Conservation (phyloP, 345 rosid species). For the Luvunga scandens region DNA sequence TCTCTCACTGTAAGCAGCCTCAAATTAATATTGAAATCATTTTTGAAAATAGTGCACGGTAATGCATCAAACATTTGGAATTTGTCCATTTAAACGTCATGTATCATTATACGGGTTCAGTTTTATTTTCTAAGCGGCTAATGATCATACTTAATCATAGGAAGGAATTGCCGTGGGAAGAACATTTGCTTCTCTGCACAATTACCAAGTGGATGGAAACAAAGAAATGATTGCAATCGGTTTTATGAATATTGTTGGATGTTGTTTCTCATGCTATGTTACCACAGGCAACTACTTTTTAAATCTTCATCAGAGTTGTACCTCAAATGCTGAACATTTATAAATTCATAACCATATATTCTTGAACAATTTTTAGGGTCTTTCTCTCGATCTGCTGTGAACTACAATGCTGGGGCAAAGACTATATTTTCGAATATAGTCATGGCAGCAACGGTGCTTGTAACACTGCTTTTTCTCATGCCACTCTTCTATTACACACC, state of each 20-base stretch:
- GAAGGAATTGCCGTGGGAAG: constrained; percentile 50
- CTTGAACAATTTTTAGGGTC: constrained; percentile 25
- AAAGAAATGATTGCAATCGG: constrained; percentile 57
- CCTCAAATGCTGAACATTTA: not conserved
- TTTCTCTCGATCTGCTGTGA: constrained; percentile 42
- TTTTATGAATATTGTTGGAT: constrained; percentile 42
- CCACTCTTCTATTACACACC: constrained; percentile 46
- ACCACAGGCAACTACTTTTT: constrained; percentile 24
- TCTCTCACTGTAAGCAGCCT: constrained; percentile 71
- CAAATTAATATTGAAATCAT: not conserved
- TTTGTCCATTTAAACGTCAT: not conserved
- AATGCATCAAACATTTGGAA: not conserved
- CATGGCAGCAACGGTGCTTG: constrained; percentile 37
- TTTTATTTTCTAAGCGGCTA: not conserved
- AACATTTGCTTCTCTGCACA: constrained; percentile 37
- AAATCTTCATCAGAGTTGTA: not conserved
- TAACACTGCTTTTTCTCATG: constrained; percentile 37
- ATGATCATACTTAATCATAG: constrained; percentile 9
- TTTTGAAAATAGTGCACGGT: not conserved
- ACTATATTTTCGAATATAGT: constrained; percentile 37
- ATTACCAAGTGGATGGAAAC: constrained; percentile 48
- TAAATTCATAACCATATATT: not conserved
- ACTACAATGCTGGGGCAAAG: constrained; percentile 43
- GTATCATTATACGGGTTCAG: not conserved
- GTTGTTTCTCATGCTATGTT: constrained; percentile 41